These are phyloP conservation scores for Eucalyptus curtisii DNA, from an alignment of 345 rosid species.

Conservation along the genomic window DNA sequence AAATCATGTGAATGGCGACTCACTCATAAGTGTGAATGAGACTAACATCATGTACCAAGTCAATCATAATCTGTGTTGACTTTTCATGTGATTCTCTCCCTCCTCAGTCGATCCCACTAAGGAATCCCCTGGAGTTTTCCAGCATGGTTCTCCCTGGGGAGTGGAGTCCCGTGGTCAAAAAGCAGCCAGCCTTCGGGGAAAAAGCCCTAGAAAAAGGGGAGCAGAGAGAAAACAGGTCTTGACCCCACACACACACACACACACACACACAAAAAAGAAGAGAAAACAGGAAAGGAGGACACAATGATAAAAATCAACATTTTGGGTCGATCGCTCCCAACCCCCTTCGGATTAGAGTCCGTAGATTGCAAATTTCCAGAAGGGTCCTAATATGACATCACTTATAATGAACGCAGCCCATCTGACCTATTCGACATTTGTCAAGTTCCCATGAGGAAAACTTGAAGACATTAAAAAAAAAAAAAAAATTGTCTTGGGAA, in stretches of 20 bases:
- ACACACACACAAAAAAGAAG: no score
- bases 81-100: not conserved
- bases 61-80: not conserved
- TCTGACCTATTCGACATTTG: not conserved
- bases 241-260: no score
- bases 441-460: not conserved
- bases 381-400: not conserved
- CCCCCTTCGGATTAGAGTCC: not conserved
- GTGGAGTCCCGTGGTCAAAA: not conserved
- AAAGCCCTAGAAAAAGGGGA: not conserved
- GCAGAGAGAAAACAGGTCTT: no score
- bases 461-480: no score
- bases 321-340: not conserved
- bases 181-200: not conserved
- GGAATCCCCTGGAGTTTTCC: not conserved
- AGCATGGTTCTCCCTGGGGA: not conserved
- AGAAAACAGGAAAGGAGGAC: not conserved
- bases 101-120: not conserved
- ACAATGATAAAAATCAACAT: not conserved
- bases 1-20: not conserved
- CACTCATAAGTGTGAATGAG: not conserved
- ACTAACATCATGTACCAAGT: not conserved
- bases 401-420: not conserved
- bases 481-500: not conserved
- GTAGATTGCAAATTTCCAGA: not conserved